These are phyloP conservation scores for Hibiscus tridactylites DNA, from an alignment of 345 rosid species.

Conservation along the genomic window DNA sequence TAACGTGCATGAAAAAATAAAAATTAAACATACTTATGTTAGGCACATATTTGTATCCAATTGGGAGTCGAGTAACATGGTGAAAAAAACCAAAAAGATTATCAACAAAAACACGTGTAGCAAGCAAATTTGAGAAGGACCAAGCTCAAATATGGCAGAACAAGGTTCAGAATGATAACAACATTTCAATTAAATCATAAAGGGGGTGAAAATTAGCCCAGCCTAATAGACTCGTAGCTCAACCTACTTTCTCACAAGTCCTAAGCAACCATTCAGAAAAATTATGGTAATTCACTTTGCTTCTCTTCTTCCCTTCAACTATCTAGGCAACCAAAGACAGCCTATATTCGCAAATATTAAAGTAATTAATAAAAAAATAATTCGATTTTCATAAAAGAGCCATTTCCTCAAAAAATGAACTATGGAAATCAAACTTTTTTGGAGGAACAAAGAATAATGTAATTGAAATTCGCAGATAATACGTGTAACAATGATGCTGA, in stretches of 20 bases:
- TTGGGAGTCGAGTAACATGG: not conserved
- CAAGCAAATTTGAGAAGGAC: not conserved
- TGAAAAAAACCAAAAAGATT: not conserved
- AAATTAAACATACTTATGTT: not conserved
- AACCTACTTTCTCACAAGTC: not conserved
- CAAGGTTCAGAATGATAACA: not conserved
- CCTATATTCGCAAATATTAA: not conserved
- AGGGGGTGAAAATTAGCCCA: not conserved
- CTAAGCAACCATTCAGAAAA: not conserved
- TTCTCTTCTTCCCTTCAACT: constrained; percentile 3
- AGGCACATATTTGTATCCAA: not conserved
- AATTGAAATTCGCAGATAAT: not conserved
- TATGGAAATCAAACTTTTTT: not conserved
- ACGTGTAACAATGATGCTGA: not conserved
- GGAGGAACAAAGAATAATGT: not conserved
- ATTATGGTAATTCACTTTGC: not conserved
- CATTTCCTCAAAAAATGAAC: not conserved
- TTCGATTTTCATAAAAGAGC: not conserved
- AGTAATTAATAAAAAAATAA: not conserved
- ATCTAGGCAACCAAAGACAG: not conserved
- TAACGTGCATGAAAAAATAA: not conserved
- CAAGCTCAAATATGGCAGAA: not conserved
- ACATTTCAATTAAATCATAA: not conserved
- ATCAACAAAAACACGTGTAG: not conserved
- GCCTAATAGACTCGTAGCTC: not conserved